Percentiles rank a stretch among this genome's conserved stretches.
Conservation (phyloP, 2,329 filamentous ascomycete genomes). For the Phoma sp. region DNA sequence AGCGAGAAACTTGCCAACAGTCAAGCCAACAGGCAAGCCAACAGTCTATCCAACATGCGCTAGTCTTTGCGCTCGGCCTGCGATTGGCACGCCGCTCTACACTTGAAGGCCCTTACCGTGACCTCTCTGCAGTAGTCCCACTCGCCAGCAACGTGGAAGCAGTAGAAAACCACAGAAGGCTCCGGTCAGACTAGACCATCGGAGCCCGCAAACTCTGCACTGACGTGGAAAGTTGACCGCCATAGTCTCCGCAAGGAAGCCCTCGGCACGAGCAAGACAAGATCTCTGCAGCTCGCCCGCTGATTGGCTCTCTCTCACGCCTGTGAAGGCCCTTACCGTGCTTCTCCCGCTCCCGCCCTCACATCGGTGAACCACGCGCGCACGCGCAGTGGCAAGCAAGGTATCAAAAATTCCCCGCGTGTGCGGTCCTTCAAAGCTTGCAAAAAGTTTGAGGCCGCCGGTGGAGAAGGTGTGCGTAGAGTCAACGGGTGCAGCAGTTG, state of each 20-base stretch:
- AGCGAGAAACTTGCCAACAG: neutral
- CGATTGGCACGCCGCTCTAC: neutral
- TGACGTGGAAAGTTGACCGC: conserved; percentile 1
- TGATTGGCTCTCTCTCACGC: no score
- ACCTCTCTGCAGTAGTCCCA: conserved; percentile 8
- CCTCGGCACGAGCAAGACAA: neutral
- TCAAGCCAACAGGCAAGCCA: no score
- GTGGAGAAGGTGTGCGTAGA: neutral
- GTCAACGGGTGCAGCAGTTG: neutral
- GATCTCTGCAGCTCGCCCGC: conserved; percentile 1
- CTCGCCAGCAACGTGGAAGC: conserved; percentile 5
- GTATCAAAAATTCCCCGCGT: neutral
- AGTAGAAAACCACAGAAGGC: conserved; percentile 1
- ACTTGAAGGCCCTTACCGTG: conserved; percentile 7
- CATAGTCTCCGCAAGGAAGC: neutral
- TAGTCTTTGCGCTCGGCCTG: conserved; percentile 8
- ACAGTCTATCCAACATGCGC: conserved; percentile 1
- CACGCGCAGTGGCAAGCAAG: conserved; percentile 12
- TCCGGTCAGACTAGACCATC: conserved; percentile 4
- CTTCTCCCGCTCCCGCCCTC: conserved; percentile 9
- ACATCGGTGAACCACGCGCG: neutral
- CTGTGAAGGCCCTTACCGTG: conserved; percentile 11
- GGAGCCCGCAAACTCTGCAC: neutral
- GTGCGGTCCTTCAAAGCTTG: conserved; percentile 2
- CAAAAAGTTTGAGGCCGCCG: conserved; percentile 11